phyloP scores from a whole-genome alignment of 768 basidiomycete genomes.

The Omphalotus guepiniiformis region DNA sequence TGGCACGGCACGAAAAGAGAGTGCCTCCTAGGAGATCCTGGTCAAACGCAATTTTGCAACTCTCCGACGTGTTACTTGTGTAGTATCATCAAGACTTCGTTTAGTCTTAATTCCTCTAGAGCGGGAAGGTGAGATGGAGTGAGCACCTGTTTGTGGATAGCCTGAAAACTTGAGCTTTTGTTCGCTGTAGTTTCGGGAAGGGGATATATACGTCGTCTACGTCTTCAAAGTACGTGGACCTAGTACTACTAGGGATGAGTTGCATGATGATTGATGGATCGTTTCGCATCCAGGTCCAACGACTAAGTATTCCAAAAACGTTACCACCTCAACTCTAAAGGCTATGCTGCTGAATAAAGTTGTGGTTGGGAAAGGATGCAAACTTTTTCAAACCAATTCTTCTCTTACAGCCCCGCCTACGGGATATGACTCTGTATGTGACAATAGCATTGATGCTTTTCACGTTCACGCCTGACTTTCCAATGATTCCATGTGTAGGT shows the following conservation, averaged over 20 bases:
- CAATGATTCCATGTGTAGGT: too few relatives aligned
- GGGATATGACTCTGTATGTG: conserved; percentile 66
- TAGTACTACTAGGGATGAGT: neutral
- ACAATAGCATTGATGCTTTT: too few relatives aligned
- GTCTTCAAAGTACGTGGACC: conserved; percentile 64
- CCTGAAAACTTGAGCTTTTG: too few relatives aligned
- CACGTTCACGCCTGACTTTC: too few relatives aligned
- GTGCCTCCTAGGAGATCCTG: conserved; percentile 62
- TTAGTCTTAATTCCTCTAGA: conserved; percentile 58
- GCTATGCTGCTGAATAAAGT: conserved; percentile 74
- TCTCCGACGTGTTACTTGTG: conserved; percentile 59
- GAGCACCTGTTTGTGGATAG: neutral
- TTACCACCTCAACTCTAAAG: conserved; percentile 49
- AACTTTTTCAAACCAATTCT: conserved; percentile 56
- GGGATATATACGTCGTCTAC: conserved; percentile 76
- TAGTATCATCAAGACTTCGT: conserved; percentile 60
- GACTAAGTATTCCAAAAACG: conserved; percentile 67
- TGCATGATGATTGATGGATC: neutral
- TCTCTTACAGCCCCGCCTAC: conserved; percentile 52
- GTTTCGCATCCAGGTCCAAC: conserved; percentile 41
- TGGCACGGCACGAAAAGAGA: conserved; percentile 72
- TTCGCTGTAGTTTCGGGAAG: conserved; percentile 53
- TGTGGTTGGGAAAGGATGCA: conserved; percentile 65
- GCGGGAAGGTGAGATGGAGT: conserved; percentile 62
- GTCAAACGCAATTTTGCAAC: conserved; percentile 51